Base-by-base conservation (phyloP, 805 yeast genomes). In the Suhomyces tanzawaensis region DNA sequence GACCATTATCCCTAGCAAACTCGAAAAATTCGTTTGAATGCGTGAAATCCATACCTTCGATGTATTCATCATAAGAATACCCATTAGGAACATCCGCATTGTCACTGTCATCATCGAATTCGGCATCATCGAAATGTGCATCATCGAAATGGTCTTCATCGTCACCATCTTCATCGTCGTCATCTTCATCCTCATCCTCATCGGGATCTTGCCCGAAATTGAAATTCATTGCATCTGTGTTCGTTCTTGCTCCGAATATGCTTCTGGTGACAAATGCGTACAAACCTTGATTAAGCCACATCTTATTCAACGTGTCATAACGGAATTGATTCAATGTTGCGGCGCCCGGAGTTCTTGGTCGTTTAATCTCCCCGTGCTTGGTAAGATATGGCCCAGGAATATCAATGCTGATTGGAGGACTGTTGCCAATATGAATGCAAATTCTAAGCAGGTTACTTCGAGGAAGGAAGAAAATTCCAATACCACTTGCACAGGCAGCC, bases 301-400 rank as follows among this genome's bases (percentile, higher is more conserved):
- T 55, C 34, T 71, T 71, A 47, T 75, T 81, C 45, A 84, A 59
- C 43, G 77, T 70, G 24, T 69, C 62, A 57, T 77, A 82, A 37
- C 95, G 69, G 17, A 62, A 65, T 13, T 61, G 45, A 49, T 74
- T 75, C 40, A 85, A 64, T 0, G 64, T 65, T 0, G 86, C 86
- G 32, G 81, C 84, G 13, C 77, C 74, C 11, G 73, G 71, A 43
- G 70, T 64, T 3, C 79, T 69, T 14, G 74, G 73, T 7, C 68
- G 65, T 22, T 84, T 84, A 3, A 82, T 74, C 55, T 85, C 93
- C 16, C 95, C 95, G 57, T 84, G 89, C 4, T 69, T 66, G 38
- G 86, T 83, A 53, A 85, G 61, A 52, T 83, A 85, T 11, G 91
- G 93, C 0, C 86, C 84, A 39, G 75, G 75, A 45, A 76, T 67